Conservation (phyloP, 2,329 filamentous ascomycete species). For the Hymenoscyphus fructigenus region DNA sequence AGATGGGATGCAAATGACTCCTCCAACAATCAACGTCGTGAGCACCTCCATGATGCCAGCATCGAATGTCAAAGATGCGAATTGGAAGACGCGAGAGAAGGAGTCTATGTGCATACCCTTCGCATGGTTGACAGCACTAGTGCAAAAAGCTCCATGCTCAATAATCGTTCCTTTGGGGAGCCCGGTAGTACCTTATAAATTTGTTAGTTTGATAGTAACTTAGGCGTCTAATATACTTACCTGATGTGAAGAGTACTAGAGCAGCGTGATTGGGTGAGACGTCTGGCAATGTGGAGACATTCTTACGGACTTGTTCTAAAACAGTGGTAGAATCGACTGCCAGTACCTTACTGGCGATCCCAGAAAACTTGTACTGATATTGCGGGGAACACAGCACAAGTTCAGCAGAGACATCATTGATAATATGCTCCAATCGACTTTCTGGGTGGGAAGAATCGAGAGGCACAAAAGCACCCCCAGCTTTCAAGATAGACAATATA, state of each 20-base stretch:
- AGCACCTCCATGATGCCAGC: constrained; percentile 24
- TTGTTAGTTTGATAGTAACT: too few relatives aligned
- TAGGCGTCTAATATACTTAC: too few relatives aligned
- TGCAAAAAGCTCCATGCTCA: constrained; percentile 20
- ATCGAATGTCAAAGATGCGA: constrained; percentile 27
- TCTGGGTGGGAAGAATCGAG: constrained; percentile 34
- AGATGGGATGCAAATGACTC: constrained; percentile 26
- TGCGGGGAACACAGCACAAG: constrained; percentile 15
- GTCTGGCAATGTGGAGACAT: neutral
- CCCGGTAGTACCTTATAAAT: constrained; percentile 24
- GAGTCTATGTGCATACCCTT: constrained; percentile 4
- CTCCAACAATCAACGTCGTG: constrained; percentile 22
- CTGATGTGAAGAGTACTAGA: constrained; percentile 26
- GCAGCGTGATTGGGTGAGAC: constrained; percentile 36
- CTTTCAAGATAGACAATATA: constrained; percentile 28
- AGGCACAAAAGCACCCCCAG: constrained; percentile 32
- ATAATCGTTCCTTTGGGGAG: constrained; percentile 26
- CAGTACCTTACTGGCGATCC: constrained; percentile 5
- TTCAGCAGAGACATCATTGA: constrained; percentile 10
- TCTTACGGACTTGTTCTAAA: neutral
- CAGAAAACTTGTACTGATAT: constrained; percentile 6
- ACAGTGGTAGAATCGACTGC: constrained; percentile 1
- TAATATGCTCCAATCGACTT: constrained; percentile 22
- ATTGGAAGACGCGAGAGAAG: constrained; percentile 22
- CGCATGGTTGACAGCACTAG: constrained; percentile 13